phyloP scores from a whole-genome alignment of 495 filamentous ascomycete species.

The Penicillium goetzii region DNA sequence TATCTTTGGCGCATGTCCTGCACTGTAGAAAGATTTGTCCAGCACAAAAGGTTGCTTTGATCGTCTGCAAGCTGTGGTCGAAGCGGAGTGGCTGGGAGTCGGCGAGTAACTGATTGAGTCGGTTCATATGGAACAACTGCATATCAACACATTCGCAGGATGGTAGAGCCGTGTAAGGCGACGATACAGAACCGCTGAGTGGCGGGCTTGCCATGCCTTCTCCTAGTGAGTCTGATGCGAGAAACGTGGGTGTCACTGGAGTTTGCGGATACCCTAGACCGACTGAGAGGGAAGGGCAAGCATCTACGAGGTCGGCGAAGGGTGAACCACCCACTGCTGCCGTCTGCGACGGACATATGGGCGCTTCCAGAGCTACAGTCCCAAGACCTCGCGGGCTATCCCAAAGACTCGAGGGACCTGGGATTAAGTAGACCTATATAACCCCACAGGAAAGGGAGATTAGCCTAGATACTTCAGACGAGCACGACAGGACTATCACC shows the following conservation, averaged over 20 bases:
- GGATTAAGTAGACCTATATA: conserved; percentile 28
- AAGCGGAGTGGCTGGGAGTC: conserved; percentile 39
- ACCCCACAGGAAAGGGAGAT: neutral
- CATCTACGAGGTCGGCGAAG: conserved; percentile 27
- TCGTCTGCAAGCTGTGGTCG: conserved; percentile 44
- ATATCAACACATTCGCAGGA: conserved; percentile 44
- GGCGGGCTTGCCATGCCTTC: conserved; percentile 39
- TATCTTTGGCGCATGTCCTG: conserved; percentile 41
- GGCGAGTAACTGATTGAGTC: conserved; percentile 39
- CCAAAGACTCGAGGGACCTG: conserved; percentile 28
- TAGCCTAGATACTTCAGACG: neutral
- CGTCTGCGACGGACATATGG: conserved; percentile 30
- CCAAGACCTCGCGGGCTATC: conserved; percentile 31
- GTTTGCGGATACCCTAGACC: conserved; percentile 32
- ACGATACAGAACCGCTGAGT: conserved; percentile 32
- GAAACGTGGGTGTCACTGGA: conserved; percentile 44
- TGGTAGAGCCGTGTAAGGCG: conserved; percentile 20
- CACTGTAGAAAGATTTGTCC: conserved; percentile 46
- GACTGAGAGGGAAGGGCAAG: conserved; percentile 26
- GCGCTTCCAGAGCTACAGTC: conserved; percentile 20
- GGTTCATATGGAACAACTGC: conserved; percentile 41
- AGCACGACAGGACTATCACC: neutral
- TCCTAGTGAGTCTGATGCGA: conserved; percentile 36
- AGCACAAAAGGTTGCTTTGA: conserved; percentile 39
- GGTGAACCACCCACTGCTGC: conserved; percentile 24